Base-by-base conservation (phyloP, 768 basidiomycete genomes). In the Suillus occidentalis region DNA sequence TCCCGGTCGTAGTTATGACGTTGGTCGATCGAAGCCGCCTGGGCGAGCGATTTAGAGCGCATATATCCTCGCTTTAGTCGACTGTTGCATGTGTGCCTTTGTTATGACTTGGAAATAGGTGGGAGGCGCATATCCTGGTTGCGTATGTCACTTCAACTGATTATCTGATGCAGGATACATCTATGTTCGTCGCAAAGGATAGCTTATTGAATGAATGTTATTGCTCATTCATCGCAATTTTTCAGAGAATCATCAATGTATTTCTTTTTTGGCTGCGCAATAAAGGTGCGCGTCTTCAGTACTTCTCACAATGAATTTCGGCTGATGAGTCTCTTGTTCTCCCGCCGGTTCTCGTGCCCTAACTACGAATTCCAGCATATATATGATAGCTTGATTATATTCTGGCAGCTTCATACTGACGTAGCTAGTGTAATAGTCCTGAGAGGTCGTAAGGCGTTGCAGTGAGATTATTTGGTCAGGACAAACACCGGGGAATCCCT, bases 401-500 rank as follows among this genome's bases (percentile, higher is more conserved):
- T 49, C 50, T 37, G 28, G 16, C 55, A 45, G 31, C 59, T 34
- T 28, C 59, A 72, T 61, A 73, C 73, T 73, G 73, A 73, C 65
- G 72, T 75, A 61, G 67, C 31, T 72, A 42, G 28, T n/a, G 56
- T 59, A 62, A 28, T 50, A 59, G 55, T 59, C 40, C 6, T 31
- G 50, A 37, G 34, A 36, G 34, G 34, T 36, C 34, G 6, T 36
- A 36, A 36, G 65, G 67, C 60, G 67, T 16, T 22, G 63, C 50
- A 36, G 61, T 55, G 53, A 55, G 53, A 55, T 65, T 70, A 56
- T 74, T 74, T 76, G 66, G 68, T 65, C 43, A 18, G 42, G 53
- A 73, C 73, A 76, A 74, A 76, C 67, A 74, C 68, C 74, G 73
- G 72, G 68, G 75, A 68, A 72, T 64, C 71, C 68, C 70, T 65